Evolutionary conservation across 179 eudicot species (phyloP).

Genomic region (Corrigiola litoralis): DNA sequence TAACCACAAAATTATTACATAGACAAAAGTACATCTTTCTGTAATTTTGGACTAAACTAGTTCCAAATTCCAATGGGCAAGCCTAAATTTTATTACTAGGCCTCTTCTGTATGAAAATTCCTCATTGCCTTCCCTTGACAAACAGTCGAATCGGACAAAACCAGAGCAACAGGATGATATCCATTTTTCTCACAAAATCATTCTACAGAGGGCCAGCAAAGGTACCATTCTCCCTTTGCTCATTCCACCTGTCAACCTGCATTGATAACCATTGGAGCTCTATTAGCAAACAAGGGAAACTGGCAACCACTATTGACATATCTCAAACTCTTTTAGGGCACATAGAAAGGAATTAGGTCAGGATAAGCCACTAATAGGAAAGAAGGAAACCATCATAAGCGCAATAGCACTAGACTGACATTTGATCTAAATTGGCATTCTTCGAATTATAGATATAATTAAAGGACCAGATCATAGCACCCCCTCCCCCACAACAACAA

Average conservation of each 20-base stretch:
- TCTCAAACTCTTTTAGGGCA: background rate
- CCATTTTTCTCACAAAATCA: background rate
- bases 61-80: conserved; percentile 29
- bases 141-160: conserved; percentile 23
- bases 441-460: too few species aligned
- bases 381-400: background rate
- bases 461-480: too few species aligned
- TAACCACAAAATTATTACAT: conserved; percentile 33
- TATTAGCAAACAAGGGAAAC: conserved; percentile 6
- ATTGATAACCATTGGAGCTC: conserved; percentile 13
- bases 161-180: background rate
- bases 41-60: conserved; percentile 25
- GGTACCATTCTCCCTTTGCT: conserved; percentile 69
- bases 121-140: conserved; percentile 6
- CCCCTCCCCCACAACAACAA: background rate
- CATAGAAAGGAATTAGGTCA: background rate
- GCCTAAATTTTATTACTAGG: conserved; percentile 26
- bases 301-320: background rate
- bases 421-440: background rate
- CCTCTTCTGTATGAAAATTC: conserved; percentile 19
- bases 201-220: conserved; percentile 57
- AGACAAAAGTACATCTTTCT: conserved; percentile 21
- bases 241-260: conserved; percentile 75
- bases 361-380: background rate
- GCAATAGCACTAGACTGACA: too few species aligned